phyloP scores from a whole-genome alignment of 441 rosid genomes.

The Melastoma candidum region DNA sequence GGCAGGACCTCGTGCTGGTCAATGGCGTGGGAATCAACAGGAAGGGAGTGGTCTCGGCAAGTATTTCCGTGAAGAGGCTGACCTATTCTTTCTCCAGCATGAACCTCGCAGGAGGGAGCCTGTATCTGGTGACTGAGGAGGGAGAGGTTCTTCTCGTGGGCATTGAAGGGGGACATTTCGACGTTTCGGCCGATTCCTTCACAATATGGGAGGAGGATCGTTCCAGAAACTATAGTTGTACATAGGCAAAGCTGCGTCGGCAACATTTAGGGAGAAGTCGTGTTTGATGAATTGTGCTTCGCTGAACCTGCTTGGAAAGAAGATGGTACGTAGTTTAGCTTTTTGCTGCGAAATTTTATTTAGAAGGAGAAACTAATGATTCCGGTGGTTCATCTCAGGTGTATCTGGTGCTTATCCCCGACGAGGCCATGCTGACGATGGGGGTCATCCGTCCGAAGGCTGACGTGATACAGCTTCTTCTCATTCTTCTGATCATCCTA shows the following conservation, averaged over 20 bases:
- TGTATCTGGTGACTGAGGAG: slow-evolving; percentile 37
- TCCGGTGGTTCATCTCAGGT: slow-evolving; percentile 30
- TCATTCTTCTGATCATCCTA: slow-evolving; percentile 16
- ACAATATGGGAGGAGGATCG: slow-evolving; percentile 11
- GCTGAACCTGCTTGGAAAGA: too few species aligned
- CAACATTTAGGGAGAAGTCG: too few species aligned
- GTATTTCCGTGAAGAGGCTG: slow-evolving; percentile 34
- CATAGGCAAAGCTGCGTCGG: slow-evolving; percentile 1
- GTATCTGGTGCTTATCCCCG: slow-evolving; percentile 38
- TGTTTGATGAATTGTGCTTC: too few species aligned
- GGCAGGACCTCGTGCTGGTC: slow-evolving; percentile 25
- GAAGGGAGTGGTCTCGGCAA: slow-evolving; percentile 37
- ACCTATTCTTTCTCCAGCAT: slow-evolving; percentile 18
- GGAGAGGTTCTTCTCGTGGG: slow-evolving; percentile 31
- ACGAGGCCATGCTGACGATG: slow-evolving; percentile 11
- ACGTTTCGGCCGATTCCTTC: slow-evolving; percentile 15
- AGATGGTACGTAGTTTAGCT: background rate
- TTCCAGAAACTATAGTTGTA: slow-evolving; percentile 24
- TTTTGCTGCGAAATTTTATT: background rate
- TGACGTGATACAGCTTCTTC: slow-evolving; percentile 19
- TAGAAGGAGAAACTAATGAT: background rate
- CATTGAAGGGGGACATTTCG: slow-evolving; percentile 18
- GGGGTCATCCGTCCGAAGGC: slow-evolving; percentile 14
- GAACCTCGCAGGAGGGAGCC: slow-evolving; percentile 33
- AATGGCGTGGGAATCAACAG: slow-evolving; percentile 23